These are phyloP conservation scores for Schrenkiella parvula DNA, from an alignment of 345 rosid species.

Conservation along the genomic window DNA sequence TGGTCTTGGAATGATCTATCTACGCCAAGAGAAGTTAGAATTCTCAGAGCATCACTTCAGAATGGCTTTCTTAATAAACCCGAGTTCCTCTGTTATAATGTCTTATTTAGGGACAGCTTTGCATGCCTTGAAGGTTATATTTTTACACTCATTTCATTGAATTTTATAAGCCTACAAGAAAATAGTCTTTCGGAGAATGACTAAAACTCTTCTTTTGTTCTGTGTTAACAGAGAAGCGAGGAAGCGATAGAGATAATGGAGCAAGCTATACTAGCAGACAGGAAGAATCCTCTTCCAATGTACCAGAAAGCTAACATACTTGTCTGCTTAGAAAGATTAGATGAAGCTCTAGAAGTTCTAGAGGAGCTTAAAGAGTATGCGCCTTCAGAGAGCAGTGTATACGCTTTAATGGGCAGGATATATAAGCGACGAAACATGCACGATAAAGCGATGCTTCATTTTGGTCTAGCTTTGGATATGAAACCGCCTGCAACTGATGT, in stretches of 20 bases:
- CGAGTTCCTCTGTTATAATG: slow-evolving; percentile 91
- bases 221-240: slow-evolving; percentile 59
- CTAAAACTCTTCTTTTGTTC: neutral
- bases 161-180: neutral
- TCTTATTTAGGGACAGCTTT: slow-evolving; percentile 89
- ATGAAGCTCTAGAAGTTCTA: slow-evolving; percentile 85
- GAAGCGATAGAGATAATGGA: slow-evolving; percentile 94
- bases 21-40: slow-evolving; percentile 92
- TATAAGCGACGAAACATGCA: slow-evolving; percentile 72
- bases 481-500: slow-evolving; percentile 94
- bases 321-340: slow-evolving; percentile 64
- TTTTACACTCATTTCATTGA: neutral
- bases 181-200: neutral
- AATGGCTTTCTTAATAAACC: slow-evolving; percentile 84
- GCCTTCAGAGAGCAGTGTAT: slow-evolving; percentile 90
- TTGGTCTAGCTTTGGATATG: slow-evolving; percentile 92
- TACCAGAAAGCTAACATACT: slow-evolving; percentile 94
- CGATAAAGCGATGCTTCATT: slow-evolving; percentile 89
- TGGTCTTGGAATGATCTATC: slow-evolving; percentile 94
- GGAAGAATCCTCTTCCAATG: slow-evolving; percentile 96
- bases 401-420: slow-evolving; percentile 92
- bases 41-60: slow-evolving; percentile 95
- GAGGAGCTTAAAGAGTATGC: slow-evolving; percentile 94
- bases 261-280: slow-evolving; percentile 80
- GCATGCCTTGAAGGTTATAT: slow-evolving; percentile 70